Conservation (phyloP, 192 early-diverging fungal genomes). For the Coemansia sp. region DNA sequence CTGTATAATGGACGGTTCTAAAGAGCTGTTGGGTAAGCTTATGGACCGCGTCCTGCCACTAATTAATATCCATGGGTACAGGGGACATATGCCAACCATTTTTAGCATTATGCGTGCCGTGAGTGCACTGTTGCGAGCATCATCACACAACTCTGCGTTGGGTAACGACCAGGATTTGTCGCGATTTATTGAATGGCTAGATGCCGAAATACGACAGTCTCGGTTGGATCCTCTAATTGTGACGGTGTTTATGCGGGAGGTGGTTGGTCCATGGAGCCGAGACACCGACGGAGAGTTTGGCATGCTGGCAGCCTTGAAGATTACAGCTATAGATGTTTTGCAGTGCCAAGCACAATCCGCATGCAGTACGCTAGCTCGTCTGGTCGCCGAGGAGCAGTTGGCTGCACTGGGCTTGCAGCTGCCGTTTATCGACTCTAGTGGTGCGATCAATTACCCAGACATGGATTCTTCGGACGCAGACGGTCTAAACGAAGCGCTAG, state of each 20-base stretch:
- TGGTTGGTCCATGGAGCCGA: slow-evolving; percentile 34
- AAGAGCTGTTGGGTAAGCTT: slow-evolving; percentile 6
- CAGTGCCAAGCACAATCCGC: slow-evolving; percentile 23
- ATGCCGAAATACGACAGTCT: slow-evolving; percentile 17
- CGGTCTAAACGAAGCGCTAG: slow-evolving; percentile 13
- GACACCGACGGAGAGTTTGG: neutral
- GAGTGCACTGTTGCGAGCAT: slow-evolving; percentile 6
- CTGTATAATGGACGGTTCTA: neutral
- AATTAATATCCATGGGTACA: slow-evolving; percentile 20
- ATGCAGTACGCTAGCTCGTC: slow-evolving; percentile 11
- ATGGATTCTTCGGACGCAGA: slow-evolving; percentile 10
- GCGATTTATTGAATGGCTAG: slow-evolving; percentile 44
- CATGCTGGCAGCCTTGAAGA: slow-evolving; percentile 16
- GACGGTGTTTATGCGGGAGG: slow-evolving; percentile 19
- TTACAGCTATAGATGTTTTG: slow-evolving; percentile 16
- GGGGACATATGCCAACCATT: slow-evolving; percentile 36
- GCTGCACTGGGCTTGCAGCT: slow-evolving; percentile 19
- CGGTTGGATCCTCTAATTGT: slow-evolving; percentile 30
- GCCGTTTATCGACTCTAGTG: slow-evolving; percentile 22
- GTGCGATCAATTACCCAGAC: slow-evolving; percentile 25
- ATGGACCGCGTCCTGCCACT: slow-evolving; percentile 28
- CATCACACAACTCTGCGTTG: neutral
- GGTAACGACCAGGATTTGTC: slow-evolving; percentile 33
- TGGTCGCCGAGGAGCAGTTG: slow-evolving; percentile 43
- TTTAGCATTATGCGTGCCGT: slow-evolving; percentile 26